Evolutionary conservation across 192 early-diverging fungal genomes (phyloP).

Genomic region (Umbelopsis sp.): DNA sequence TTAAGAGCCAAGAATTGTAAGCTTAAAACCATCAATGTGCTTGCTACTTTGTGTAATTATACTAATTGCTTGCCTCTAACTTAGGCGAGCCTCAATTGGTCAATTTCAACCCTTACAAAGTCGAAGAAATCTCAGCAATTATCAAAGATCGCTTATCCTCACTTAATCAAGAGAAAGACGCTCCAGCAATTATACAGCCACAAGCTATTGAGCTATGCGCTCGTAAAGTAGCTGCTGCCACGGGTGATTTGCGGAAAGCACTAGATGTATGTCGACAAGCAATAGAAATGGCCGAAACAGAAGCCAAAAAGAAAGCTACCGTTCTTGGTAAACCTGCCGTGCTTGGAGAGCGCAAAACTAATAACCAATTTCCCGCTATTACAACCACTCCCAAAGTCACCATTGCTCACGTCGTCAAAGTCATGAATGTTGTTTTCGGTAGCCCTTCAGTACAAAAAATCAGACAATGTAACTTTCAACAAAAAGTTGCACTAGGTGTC

Average conservation of each 20-base stretch:
- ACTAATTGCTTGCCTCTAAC: slow-evolving; percentile 8
- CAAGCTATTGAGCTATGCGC: slow-evolving; percentile 91
- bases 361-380: neutral
- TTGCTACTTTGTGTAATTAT: neutral
- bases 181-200: slow-evolving; percentile 71
- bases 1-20: slow-evolving; percentile 80
- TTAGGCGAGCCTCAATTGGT: slow-evolving; percentile 72
- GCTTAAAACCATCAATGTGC: slow-evolving; percentile 52
- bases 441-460: slow-evolving; percentile 63
- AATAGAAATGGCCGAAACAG: slow-evolving; percentile 79
- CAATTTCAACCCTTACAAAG: slow-evolving; percentile 88
- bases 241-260: slow-evolving; percentile 81
- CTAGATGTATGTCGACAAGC: slow-evolving; percentile 86
- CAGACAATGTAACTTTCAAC: slow-evolving; percentile 74
- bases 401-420: slow-evolving; percentile 77
- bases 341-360: slow-evolving; percentile 20
- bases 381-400: slow-evolving; percentile 71
- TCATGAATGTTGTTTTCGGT: slow-evolving; percentile 64
- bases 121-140: slow-evolving; percentile 84
- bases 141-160: slow-evolving; percentile 79
- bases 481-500: slow-evolving; percentile 74
- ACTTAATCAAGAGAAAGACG: slow-evolving; percentile 38
- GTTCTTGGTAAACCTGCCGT: slow-evolving; percentile 42
- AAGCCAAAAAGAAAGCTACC: slow-evolving; percentile 51
- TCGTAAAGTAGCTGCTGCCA: slow-evolving; percentile 84